Base-by-base conservation (phyloP, 2,329 filamentous ascomycete species). In the Ilyonectria mors-panacis region DNA sequence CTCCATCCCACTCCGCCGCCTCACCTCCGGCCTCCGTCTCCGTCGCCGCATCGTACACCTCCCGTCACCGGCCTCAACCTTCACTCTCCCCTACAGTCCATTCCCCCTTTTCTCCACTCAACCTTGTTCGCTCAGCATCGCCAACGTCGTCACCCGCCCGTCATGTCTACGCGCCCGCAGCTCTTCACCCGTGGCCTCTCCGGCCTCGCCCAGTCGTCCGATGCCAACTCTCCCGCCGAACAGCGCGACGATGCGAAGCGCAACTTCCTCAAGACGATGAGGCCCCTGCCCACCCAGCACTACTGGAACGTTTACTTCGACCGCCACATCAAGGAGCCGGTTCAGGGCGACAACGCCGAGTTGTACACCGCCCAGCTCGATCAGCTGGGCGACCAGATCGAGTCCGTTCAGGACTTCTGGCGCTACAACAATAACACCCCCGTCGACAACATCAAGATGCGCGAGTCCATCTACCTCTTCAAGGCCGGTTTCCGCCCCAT, bases 321-420 rank as follows among this genome's bases (percentile, higher is more conserved):
- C 79, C 84, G 88, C 82, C 88, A 78, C 77, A 81, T 55, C 51
- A 73, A 76, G 63, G 73, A 72, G n/a, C 33, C 26, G 12, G 55
- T 67, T 33, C 66, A 81, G 73, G 81, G 83, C 67, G 75, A 79
- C 51, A 77, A 67, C 73, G 80, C 80, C 67, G 79, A 80, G 69
- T 79, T 81, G 70, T 90, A 89, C 80, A 83, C 86, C 64, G 82
- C 81, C 60, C 81, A 88, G 70, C 86, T 92, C 51, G 88, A 91
- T 78, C 86, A 90, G 82, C 86, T 92, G 23, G 88, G 87, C 75
- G 82, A 83, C 55, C 87, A 89, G 81, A 91, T 95, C 80, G 92
- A 93, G 84, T 93, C 92, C 21, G 89, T 94, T 48, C 93, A 94
- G 87, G 93, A 95, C 78, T 95, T 95, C 80, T 94, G 93, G 90